Base-by-base conservation (phyloP, 1,284 basidiomycete species). In the Gymnopus androsaceus region DNA sequence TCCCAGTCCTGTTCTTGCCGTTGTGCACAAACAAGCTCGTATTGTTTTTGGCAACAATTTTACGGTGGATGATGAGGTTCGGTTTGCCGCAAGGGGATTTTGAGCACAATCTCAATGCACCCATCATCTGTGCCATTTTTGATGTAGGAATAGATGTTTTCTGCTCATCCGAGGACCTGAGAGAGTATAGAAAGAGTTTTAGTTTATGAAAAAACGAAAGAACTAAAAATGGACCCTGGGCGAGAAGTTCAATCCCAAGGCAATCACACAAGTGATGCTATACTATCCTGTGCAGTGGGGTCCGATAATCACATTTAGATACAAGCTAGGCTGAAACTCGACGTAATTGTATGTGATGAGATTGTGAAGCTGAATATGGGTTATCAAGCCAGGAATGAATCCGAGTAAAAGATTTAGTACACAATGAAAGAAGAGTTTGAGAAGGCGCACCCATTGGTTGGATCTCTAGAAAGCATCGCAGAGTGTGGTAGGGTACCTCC, bases 251-350 rank as follows among this genome's bases (percentile, higher is more conserved):
- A 99, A 81, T 4, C 97, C 97, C 25, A 99, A 82, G 51, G 93
- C 95, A 52, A 99, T 97, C 3, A 94, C 94, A 61, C 95, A 97
- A 0, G 95, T 94, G 51, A 99, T 95, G 53, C 92, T 94, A 59
- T 90, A 93, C 73, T 96, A 95, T 4, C 94, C 94, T 0, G 97
- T 98, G 1, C 97, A 97, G 64, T 99, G 99, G 1, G 97, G 97
- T 0, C 95, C 97, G 42, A 98, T 81, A 56, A 98, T 94, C 94
- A 98, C 97, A 75, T 99, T 99, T 23, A 99, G 81, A 68, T 93
- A 88, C 0, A 97, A 91, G 0, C 97, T 96, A 0, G 94, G 93
- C 21, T 73, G 74, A 71, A 99, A 98, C 69, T 97, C 91, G 63
- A 95, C 94, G 63, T 77, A 84, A 70, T 97, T 94, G 66, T 99